phyloP scores from a whole-genome alignment of 306 rosid species.

The Lathyrus tuberosus region DNA sequence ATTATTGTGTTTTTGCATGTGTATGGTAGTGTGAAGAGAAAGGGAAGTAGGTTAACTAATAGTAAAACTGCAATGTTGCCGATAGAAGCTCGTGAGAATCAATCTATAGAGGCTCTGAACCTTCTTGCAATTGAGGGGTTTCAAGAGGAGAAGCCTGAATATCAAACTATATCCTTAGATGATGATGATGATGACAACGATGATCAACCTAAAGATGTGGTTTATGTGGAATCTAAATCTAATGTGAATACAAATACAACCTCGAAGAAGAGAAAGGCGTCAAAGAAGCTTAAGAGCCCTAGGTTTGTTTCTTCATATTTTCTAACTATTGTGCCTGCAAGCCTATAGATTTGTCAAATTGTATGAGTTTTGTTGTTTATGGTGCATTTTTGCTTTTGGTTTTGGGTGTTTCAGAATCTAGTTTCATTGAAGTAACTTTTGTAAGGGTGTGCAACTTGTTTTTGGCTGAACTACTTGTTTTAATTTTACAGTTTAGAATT shows the following conservation, averaged over 20 bases:
- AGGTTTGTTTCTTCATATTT: constrained; percentile 54
- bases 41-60: too few species aligned
- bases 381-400: constrained; percentile 10
- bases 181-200: constrained; percentile 41
- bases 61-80: too few species aligned
- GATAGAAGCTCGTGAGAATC: too few species aligned
- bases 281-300: constrained; percentile 56
- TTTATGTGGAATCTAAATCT: constrained; percentile 39
- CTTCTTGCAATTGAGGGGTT: too few species aligned
- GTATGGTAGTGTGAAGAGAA: too few species aligned
- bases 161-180: constrained; percentile 33
- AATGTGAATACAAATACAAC: constrained; percentile 31
- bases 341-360: background rate
- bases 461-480: constrained; percentile 15
- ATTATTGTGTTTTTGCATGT: background rate
- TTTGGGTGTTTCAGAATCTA: too few species aligned
- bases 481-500: constrained; percentile 3
- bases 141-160: constrained; percentile 55
- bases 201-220: constrained; percentile 44
- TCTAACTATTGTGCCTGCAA: constrained; percentile 2
- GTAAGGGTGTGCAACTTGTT: constrained; percentile 3
- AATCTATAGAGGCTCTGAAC: too few species aligned
- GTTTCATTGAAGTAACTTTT: constrained; percentile 27
- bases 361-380: constrained; percentile 11
- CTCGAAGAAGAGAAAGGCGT: constrained; percentile 79